Base-by-base conservation (phyloP, 805 yeast genomes). In the Grigorovia humatica region DNA sequence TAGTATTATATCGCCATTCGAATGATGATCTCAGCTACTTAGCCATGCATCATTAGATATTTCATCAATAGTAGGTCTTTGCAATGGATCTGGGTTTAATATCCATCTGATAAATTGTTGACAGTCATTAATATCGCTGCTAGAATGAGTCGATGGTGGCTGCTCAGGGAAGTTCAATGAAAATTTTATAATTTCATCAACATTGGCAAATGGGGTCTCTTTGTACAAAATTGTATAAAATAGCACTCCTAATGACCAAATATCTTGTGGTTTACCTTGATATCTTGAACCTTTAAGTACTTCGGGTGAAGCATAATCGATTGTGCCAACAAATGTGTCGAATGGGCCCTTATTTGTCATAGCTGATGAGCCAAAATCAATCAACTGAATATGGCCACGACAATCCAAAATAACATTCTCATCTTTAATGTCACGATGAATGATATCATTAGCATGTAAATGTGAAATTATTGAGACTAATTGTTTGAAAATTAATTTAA, bases 221-320 rank as follows among this genome's bases (percentile, higher is more conserved):
- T 89, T 88, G 73, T 83, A 91, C 7, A 90, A 75, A 61, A 93
- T 76, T 0, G 96, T 91, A 70, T 90, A 93, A 17, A 91, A 71
- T 54, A 91, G 71, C n/a, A 91, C 83, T 0, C 99, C 99, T 61
- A 91, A 74, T 0, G 98, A 96, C 98, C 98, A 93, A 1, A 89
- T 82, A 69, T 91, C 99, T 66, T 91, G 99, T 2, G 96, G 91
- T 64, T 80, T 84, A 15, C 98, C 99, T 49, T 81, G 87, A 61
- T 91, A 93, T 27, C 88, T 83, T 53, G 81, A 81, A 1, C 98
- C 99, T 49, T 81, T 77, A 35, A 93, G 73, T 0, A 91, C 96
- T 66, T 91, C 99, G 0, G 99, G 98, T 0, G 97, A 93, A 0
- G 98, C 97, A 66, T 90, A 91, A 66, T 93, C 97, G 40, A 91